phyloP scores from a whole-genome alignment of 1,139 yeast species.

The Hemisphaericaspora subhashii region DNA sequence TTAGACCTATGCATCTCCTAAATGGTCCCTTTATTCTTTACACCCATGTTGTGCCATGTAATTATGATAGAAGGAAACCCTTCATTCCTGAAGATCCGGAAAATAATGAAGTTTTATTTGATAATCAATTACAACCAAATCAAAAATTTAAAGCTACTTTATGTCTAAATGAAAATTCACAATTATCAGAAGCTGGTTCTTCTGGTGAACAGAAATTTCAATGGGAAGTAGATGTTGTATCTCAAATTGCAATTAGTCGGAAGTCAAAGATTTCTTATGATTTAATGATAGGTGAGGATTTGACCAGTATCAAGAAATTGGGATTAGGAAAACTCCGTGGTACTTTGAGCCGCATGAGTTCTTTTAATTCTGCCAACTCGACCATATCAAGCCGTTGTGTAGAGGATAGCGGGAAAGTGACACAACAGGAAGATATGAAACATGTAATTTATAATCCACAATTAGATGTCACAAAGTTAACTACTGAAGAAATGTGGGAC shows the following conservation, averaged over 20 bases:
- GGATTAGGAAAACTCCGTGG: slow-evolving; percentile 23
- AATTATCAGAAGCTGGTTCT: slow-evolving; percentile 14
- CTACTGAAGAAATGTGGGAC: slow-evolving; percentile 73
- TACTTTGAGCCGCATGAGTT: slow-evolving; percentile 18
- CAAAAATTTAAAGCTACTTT: slow-evolving; percentile 52
- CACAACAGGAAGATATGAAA: slow-evolving; percentile 10
- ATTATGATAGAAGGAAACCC: slow-evolving; percentile 37
- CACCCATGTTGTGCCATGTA: slow-evolving; percentile 56
- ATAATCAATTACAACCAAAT: slow-evolving; percentile 61
- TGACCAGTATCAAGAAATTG: slow-evolving; percentile 30
- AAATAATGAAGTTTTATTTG: slow-evolving; percentile 35
- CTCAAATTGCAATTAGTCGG: slow-evolving; percentile 77
- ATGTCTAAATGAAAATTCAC: slow-evolving; percentile 48
- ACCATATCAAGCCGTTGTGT: not conserved
- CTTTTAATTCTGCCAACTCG: slow-evolving; percentile 3
- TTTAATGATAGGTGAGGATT: slow-evolving; percentile 52
- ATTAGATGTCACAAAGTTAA: slow-evolving; percentile 45
- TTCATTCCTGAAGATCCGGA: slow-evolving; percentile 29
- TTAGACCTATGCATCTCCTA: slow-evolving; percentile 54
- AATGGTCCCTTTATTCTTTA: slow-evolving; percentile 64
- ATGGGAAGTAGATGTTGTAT: slow-evolving; percentile 81
- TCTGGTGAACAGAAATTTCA: slow-evolving; percentile 36
- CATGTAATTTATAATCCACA: slow-evolving; percentile 21
- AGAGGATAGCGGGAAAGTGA: slow-evolving; percentile 4
- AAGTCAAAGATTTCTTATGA: slow-evolving; percentile 70